phyloP scores from a whole-genome alignment of 169 alveolate genomes.

The Perkinsus chesapeaki region DNA sequence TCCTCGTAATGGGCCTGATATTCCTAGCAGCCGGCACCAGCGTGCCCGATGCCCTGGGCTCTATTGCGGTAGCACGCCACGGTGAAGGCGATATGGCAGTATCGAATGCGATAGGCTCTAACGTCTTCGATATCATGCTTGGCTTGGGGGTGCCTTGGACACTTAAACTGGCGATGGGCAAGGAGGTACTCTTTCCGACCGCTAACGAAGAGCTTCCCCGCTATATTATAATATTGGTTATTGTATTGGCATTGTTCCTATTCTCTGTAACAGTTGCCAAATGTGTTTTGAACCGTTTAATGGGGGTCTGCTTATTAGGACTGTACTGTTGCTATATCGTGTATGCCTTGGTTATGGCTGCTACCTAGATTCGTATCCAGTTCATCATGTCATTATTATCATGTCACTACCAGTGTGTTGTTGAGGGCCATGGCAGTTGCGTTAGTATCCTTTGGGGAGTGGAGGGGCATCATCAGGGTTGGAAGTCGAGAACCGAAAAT shows the following conservation, averaged over 20 bases:
- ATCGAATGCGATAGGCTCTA: constrained; percentile 12
- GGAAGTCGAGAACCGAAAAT: not conserved
- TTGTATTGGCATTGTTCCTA: not conserved
- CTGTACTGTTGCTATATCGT: not conserved
- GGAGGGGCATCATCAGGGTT: no score
- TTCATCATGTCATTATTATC: no score
- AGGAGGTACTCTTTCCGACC: not conserved
- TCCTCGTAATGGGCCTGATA: constrained; percentile 14
- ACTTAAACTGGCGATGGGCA: not conserved
- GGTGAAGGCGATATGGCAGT: constrained; percentile 34
- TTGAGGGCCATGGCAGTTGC: no score
- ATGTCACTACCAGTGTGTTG: no score
- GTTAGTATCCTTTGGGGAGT: no score
- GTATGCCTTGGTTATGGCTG: no score
- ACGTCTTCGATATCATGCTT: constrained; percentile 16
- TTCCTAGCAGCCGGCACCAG: constrained; percentile 27
- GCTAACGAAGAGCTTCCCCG: not conserved
- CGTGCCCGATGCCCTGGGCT: constrained; percentile 24
- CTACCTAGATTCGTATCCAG: no score
- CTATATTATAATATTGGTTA: not conserved
- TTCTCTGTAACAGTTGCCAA: not conserved
- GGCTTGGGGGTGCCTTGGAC: constrained; percentile 34
- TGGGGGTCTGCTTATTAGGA: not conserved
- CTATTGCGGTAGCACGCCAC: constrained; percentile 11
- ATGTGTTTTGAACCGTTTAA: not conserved